Base-by-base conservation (phyloP, 2,329 filamentous ascomycete species). In the Mariannaea sp. region DNA sequence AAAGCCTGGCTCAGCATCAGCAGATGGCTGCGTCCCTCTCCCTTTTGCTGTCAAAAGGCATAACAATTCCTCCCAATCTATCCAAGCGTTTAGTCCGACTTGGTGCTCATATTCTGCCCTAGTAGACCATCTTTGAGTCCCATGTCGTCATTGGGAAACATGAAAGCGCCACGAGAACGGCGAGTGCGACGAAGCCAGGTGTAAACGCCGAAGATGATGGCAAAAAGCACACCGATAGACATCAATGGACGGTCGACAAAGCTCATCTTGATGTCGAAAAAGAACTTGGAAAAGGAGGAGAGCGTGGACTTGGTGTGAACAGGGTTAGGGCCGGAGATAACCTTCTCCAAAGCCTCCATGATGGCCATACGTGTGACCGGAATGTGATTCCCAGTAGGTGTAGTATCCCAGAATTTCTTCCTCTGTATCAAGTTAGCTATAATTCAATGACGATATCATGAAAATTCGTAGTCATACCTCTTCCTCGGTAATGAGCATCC, bases 401-500 rank as follows among this genome's bases (percentile, higher is more conserved):
- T 96, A 26, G 81, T 85, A 69, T 99, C 94, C 94, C 94, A 99
- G 77, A 96, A 99, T 60, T 89, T 86, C 65, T 90, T 92, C 75
- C 90, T 92, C 90, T 96, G 67, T 54, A 22, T 17, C 7, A 43
- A 44, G 68, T 80, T 63, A 80, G 73, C 66, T 49, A 39, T 7
- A 36, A 3, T 12, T 13, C 17, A 5, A 7, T 3, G 3, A 8
- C 27, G 14, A n/a, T 10, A 29, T 5, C 12, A 10, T 8, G 8
- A 17, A 5, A 29, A 9, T 13, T 17, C 3, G 17, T 22, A 4
- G 80, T 80, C 90, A 88, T 79, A 96, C 92, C 72, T 96, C 92
- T 78, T 97, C 90, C 65, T 99, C 94, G 63, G 97, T 97, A 75
- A 99, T 94, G 54, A 99, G 88, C 49, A 99, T 90, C 58, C 90